Percentiles rank a stretch among this genome's conserved stretches.
These are phyloP conservation scores for Aristolochia californica DNA, from an alignment of 164 flowering plant species.

Conservation along the genomic window DNA sequence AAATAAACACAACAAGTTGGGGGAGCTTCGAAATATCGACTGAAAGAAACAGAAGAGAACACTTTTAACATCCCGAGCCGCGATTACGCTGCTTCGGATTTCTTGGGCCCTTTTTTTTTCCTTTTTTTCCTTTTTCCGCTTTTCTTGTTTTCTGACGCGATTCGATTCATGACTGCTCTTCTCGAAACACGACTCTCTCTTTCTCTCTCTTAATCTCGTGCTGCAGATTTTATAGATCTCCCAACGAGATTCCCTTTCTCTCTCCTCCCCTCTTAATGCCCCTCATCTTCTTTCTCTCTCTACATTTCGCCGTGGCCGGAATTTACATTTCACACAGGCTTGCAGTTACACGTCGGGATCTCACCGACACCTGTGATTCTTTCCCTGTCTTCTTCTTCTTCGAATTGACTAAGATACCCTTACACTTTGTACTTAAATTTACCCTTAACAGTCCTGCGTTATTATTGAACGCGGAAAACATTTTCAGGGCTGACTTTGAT, in stretches of 20 bases:
- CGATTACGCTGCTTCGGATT: constrained; percentile 7
- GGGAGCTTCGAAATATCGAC: constrained; percentile 1
- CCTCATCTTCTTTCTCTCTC: too few relatives aligned
- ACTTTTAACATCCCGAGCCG: constrained; percentile 2
- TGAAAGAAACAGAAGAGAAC: background rate
- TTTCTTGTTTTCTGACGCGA: constrained; percentile 12
- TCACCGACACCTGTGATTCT: too few relatives aligned
- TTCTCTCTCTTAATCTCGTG: constrained; percentile 3
- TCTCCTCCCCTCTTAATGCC: background rate
- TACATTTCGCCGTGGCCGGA: too few relatives aligned
- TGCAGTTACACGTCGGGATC: too few relatives aligned
- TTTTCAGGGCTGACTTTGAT: too few relatives aligned
- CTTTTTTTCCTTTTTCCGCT: constrained; percentile 1
- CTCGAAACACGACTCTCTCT: constrained; percentile 4
- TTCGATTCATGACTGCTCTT: constrained; percentile 16
- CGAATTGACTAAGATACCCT: too few relatives aligned
- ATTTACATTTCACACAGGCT: too few relatives aligned
- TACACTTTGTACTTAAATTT: too few relatives aligned
- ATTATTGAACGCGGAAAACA: too few relatives aligned
- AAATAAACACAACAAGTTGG: constrained; percentile 2
- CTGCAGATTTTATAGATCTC: constrained; percentile 4
- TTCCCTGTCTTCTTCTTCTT: too few relatives aligned
- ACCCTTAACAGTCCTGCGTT: too few relatives aligned
- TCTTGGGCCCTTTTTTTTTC: constrained; percentile 3
- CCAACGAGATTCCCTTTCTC: background rate